Percentiles rank a stretch among this genome's conserved stretches.
phyloP scores from a whole-genome alignment of 129 eudicot species.

The Flaveria ramosissima region DNA sequence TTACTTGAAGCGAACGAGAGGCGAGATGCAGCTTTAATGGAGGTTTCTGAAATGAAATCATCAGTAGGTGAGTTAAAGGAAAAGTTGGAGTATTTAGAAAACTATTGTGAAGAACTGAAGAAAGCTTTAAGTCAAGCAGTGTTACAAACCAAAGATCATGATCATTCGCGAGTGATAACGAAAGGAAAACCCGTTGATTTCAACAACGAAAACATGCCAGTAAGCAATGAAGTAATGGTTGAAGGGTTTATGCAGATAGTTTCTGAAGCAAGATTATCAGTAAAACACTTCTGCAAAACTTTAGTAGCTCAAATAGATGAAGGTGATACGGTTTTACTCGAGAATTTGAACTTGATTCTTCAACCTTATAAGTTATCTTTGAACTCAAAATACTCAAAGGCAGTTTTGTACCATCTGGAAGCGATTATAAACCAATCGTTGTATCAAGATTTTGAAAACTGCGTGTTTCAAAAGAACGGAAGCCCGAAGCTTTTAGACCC shows the following conservation, averaged over 20 bases:
- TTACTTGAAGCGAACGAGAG: conserved; percentile 68
- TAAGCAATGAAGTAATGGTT: conserved; percentile 79
- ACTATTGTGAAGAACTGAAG: conserved; percentile 83
- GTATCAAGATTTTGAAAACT: conserved; percentile 87
- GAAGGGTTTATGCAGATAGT: conserved; percentile 94
- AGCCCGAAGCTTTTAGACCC: conserved; percentile 72
- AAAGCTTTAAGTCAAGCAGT: conserved; percentile 72
- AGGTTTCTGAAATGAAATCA: conserved; percentile 77
- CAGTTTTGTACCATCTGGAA: conserved; percentile 73
- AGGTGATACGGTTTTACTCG: conserved; percentile 50
- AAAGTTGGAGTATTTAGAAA: conserved; percentile 72
- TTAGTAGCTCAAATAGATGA: conserved; percentile 66
- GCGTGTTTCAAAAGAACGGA: conserved; percentile 74
- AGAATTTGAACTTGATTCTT: conserved; percentile 62
- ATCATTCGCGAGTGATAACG: conserved; percentile 16
- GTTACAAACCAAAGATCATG: conserved; percentile 41
- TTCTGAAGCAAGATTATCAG: conserved; percentile 88
- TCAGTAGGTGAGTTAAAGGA: conserved; percentile 67
- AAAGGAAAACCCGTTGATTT: conserved; percentile 47
- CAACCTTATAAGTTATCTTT: conserved; percentile 73
- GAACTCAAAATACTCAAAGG: conserved; percentile 65
- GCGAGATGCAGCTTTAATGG: conserved; percentile 66
- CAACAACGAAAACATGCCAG: conserved; percentile 63
- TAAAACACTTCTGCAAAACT: conserved; percentile 82
- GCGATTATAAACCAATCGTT: conserved; percentile 80